phyloP scores from a whole-genome alignment of 176 grass and related monocot species.

The Tillandsia leiboldiana region DNA sequence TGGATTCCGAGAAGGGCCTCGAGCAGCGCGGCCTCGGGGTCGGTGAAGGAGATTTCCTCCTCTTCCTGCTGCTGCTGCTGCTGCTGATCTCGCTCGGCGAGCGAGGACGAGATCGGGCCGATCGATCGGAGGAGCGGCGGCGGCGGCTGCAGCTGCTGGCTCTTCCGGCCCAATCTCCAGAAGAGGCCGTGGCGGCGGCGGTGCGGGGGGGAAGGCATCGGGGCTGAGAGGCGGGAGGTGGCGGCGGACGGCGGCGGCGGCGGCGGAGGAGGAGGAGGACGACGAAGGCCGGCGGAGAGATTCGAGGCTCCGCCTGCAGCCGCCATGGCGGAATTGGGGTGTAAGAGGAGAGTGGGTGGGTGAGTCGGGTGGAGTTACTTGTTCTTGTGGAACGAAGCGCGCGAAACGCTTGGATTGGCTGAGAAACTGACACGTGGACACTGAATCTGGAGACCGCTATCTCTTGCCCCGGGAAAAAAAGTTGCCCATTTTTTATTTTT shows the following conservation, averaged over 20 bases:
- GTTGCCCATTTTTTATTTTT: too few species aligned
- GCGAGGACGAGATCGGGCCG: constrained; percentile 11
- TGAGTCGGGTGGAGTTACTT: too few species aligned
- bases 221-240: not conserved
- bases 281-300: not conserved
- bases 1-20: constrained; percentile 79
- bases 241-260: not conserved
- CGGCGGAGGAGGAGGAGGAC: not conserved
- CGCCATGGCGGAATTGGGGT: too few species aligned
- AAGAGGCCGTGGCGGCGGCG: not conserved
- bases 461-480: too few species aligned
- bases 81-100: not conserved
- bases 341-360: too few species aligned
- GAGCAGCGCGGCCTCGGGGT: constrained; percentile 41
- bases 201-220: not conserved
- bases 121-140: not conserved
- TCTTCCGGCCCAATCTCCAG: not conserved
- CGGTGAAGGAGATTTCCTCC: constrained; percentile 24
- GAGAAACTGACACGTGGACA: too few species aligned
- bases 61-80: not conserved
- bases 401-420: too few species aligned
- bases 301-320: too few species aligned
- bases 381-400: too few species aligned
- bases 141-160: not conserved
- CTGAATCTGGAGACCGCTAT: too few species aligned